Conservation (phyloP, 805 yeast species). For the Ogataea glucozyma region DNA sequence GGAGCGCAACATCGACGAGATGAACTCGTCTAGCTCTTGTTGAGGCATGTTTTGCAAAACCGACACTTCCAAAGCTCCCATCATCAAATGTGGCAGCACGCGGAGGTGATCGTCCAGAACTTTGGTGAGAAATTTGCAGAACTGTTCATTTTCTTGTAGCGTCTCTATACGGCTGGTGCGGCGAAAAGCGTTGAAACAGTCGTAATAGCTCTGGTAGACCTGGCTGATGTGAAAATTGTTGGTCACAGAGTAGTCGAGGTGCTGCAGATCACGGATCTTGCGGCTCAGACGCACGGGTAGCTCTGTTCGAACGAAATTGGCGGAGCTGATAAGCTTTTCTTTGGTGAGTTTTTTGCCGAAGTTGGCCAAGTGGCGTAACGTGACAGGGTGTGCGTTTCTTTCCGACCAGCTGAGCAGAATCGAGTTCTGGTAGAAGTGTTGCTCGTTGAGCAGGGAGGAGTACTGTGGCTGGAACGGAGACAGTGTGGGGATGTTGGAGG, state of each 20-base stretch:
- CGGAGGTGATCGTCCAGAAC: constrained; percentile 78
- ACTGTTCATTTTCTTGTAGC: constrained; percentile 71
- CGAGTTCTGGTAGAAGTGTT: constrained; percentile 86
- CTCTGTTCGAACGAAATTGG: constrained; percentile 86
- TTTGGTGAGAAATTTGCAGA: constrained; percentile 62
- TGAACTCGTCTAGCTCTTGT: constrained; percentile 64
- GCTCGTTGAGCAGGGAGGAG: constrained; percentile 40
- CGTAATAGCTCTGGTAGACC: constrained; percentile 83
- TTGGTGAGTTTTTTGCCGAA: constrained; percentile 78
- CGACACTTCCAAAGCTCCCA: constrained; percentile 87
- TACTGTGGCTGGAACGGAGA: constrained; percentile 24
- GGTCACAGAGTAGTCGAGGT: constrained; percentile 77
- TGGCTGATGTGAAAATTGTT: constrained; percentile 83
- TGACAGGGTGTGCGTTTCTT: constrained; percentile 81
- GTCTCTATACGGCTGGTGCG: constrained; percentile 66
- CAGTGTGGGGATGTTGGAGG: constrained; percentile 17
- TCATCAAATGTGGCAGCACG: constrained; percentile 83
- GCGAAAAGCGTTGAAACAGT: constrained; percentile 83
- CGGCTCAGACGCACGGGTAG: constrained; percentile 82
- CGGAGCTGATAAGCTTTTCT: constrained; percentile 77
- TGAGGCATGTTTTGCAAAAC: constrained; percentile 60
- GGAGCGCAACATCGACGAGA: constrained; percentile 77
- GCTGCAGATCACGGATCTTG: constrained; percentile 75
- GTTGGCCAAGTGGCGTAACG: constrained; percentile 85
- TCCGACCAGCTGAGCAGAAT: constrained; percentile 62